Evolutionary conservation across 129 eudicot species (phyloP).

Genomic region (Dittrichia graveolens): DNA sequence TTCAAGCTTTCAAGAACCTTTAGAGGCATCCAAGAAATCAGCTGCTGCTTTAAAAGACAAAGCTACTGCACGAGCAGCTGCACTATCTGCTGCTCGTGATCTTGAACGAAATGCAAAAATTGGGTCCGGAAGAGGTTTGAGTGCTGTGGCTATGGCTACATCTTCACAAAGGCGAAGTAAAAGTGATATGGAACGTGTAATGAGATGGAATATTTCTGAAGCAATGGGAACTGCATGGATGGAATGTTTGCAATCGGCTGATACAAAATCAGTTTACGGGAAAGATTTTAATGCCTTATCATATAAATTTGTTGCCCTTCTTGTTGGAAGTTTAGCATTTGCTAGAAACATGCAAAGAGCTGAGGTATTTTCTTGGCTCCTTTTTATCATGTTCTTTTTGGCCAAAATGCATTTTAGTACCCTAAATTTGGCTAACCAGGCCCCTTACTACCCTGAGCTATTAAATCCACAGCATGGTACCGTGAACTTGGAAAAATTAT

Average conservation of each 20-base stretch:
- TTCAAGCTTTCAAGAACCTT: slow-evolving; percentile 85
- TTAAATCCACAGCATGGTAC: too few relatives aligned
- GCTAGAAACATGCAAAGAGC: slow-evolving; percentile 94
- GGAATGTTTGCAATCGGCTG: slow-evolving; percentile 91
- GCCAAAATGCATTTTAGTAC: too few relatives aligned
- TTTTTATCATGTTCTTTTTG: neutral
- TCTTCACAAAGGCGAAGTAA: slow-evolving; percentile 71
- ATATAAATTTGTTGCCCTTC: slow-evolving; percentile 81
- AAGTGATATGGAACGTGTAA: slow-evolving; percentile 73
- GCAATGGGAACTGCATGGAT: slow-evolving; percentile 97
- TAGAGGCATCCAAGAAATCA: slow-evolving; percentile 50
- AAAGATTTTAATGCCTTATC: slow-evolving; percentile 88
- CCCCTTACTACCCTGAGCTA: too few relatives aligned
- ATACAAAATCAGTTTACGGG: slow-evolving; percentile 73
- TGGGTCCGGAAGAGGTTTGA: slow-evolving; percentile 90
- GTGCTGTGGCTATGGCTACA: slow-evolving; percentile 99
- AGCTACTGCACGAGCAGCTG: slow-evolving; percentile 90
- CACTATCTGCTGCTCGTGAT: slow-evolving; percentile 94
- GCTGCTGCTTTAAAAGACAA: slow-evolving; percentile 63
- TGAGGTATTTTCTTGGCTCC: slow-evolving; percentile 52
- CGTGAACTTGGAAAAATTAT: too few relatives aligned
- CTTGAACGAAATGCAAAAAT: slow-evolving; percentile 88
- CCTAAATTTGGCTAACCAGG: too few relatives aligned
- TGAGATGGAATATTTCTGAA: slow-evolving; percentile 89
- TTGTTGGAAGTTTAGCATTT: slow-evolving; percentile 89